A percentile compares a stretch with the other conserved stretches of the same genome.
Conservation (phyloP, 2,329 filamentous ascomycete genomes). For the Hypoxylon sp. region DNA sequence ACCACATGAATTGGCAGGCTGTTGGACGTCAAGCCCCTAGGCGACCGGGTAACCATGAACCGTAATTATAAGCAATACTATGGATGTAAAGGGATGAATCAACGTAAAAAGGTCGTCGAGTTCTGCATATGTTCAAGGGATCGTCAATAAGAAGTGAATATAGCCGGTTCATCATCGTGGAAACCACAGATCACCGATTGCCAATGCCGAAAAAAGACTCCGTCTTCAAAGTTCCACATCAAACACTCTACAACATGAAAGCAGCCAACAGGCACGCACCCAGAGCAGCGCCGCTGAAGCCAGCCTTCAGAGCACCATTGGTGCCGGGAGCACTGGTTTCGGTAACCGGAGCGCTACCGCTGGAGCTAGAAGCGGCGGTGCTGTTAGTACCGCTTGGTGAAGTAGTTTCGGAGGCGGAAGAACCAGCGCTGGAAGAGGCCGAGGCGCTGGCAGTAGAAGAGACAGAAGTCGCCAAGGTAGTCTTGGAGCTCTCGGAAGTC, state of each 20-base stretch:
- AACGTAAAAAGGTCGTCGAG: slow-evolving; percentile 36
- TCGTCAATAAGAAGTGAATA: slow-evolving; percentile 48
- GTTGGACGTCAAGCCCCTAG: slow-evolving; percentile 41
- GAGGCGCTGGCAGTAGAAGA: slow-evolving; percentile 31
- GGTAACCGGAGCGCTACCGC: slow-evolving; percentile 26
- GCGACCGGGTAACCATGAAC: slow-evolving; percentile 43
- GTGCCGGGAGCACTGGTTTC: slow-evolving; percentile 37
- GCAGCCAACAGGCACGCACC: slow-evolving; percentile 50
- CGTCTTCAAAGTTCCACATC: slow-evolving; percentile 20
- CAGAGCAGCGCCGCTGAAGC: slow-evolving; percentile 48
- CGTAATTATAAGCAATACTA: slow-evolving; percentile 52
- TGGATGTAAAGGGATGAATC: slow-evolving; percentile 37
- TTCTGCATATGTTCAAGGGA: slow-evolving; percentile 45
- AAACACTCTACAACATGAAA: slow-evolving; percentile 48
- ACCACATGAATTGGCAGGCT: slow-evolving; percentile 29
- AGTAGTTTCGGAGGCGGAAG: slow-evolving; percentile 28
- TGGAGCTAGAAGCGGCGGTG: slow-evolving; percentile 17
- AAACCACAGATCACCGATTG: slow-evolving; percentile 41
- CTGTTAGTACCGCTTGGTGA: slow-evolving; percentile 22
- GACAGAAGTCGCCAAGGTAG: slow-evolving; percentile 37
- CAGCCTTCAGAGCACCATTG: slow-evolving; percentile 47
- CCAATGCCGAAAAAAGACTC: slow-evolving; percentile 34
- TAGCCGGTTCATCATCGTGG: slow-evolving; percentile 44
- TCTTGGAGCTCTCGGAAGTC: slow-evolving; percentile 34
- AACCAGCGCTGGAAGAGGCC: slow-evolving; percentile 23